Evolutionary conservation across 1,284 basidiomycete genomes (phyloP), one percentile per base, ranked within the genome.

Genomic region (Microbotryum saponariae): DNA sequence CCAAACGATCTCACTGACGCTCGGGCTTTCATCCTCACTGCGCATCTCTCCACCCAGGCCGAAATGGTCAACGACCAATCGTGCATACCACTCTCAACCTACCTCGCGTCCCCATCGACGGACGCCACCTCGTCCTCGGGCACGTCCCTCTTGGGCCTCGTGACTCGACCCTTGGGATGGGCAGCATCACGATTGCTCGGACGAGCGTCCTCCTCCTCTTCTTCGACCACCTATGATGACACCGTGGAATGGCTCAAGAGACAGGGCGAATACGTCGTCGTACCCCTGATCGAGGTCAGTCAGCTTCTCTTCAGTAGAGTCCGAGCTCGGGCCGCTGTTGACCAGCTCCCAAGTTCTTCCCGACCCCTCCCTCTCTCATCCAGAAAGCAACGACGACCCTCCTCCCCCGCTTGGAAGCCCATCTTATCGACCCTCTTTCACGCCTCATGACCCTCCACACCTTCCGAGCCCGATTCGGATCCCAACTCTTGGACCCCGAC

Each of bases 201-300:
- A 42, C 37, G 14, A 42, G 14, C 4, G 16, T 42, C 12, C 37
- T 42, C 37, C 16, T 42, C 37, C 1, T 42, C 37, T 18, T 42
- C 37, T 18, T 5, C 14, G 14, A 42, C 16, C 14, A 7, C 23
- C 42, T 25, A 20, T 21, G 42, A 46, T 44, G 45, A 55, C 7
- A 1, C 50, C n/a, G 27, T 8, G 8, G 65, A 68, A 46, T 71
- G 70, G 70, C 58, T 37, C 18, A 50, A 51, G 4, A 27, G 64
- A 2, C 45, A 62, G 14, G 70, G 70, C 14, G 64, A 62, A 18
- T 71, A 63, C 58, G 69, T 70, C n/a, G 59, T 70, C n/a, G 58
- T 61, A 18, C 64, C 65, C 10, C 59, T 68, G 7, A 60, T 72
- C 48, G 63, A 72, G 63, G 69, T 72, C 20, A 45, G 65, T 52